phyloP scores from a whole-genome alignment of 345 rosid genomes.

The Rhizophora mangle region DNA sequence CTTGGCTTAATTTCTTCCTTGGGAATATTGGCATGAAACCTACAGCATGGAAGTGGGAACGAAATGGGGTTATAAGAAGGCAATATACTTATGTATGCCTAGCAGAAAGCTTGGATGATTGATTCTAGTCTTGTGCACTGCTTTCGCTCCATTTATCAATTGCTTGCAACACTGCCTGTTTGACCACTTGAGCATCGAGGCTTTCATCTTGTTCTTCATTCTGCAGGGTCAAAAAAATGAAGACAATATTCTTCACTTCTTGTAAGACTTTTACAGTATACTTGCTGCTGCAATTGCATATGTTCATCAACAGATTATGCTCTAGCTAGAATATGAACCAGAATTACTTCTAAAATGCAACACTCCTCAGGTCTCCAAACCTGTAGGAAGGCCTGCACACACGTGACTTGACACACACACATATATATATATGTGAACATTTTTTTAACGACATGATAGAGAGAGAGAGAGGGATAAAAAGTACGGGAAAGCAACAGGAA shows the following conservation, averaged over 20 bases:
- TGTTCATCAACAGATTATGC: no score
- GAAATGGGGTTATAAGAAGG: not conserved
- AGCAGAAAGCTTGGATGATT: not conserved
- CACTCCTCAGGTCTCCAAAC: not conserved
- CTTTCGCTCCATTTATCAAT: conserved; percentile 55
- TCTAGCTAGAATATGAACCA: no score
- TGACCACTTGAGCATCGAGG: conserved; percentile 64
- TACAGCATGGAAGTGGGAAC: not conserved
- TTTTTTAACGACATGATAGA: not conserved
- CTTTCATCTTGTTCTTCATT: conserved; percentile 52
- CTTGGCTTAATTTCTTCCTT: no score
- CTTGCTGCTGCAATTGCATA: no score
- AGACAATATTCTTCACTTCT: no score
- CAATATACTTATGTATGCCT: not conserved
- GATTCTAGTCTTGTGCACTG: conserved; percentile 5
- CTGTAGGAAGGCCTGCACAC: not conserved
- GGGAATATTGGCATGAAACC: no score
- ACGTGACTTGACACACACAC: not conserved
- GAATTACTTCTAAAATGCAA: no score
- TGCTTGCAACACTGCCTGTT: conserved; percentile 66
- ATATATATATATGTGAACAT: not conserved
- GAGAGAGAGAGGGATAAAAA: no score
- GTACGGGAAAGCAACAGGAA: no score
- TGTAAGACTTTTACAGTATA: no score
- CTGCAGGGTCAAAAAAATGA: conserved; percentile 30